Evolutionary conservation across 805 yeast species (phyloP), one percentile per base, ranked within the genome.

Genomic region (Cyberlindnera euphorbiae): DNA sequence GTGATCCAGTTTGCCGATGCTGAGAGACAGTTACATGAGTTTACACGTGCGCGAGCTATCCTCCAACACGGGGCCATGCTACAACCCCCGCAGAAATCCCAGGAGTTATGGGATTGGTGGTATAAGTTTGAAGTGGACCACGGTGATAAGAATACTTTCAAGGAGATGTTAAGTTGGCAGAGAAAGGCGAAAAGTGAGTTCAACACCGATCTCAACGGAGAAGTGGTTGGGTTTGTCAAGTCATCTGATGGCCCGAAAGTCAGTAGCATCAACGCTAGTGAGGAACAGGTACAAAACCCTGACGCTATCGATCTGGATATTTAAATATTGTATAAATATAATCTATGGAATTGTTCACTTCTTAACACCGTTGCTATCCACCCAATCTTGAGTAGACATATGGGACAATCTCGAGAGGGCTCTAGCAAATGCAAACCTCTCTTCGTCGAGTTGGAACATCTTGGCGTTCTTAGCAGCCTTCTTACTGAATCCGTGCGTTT

Each of bases 301-400:
- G 83, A 79, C 47, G 77, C 72, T 28, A 77, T 81, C 28, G 82
- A 76, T 16, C 48, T 81, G 29, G 82, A 76, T 17, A 46, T 71
- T 18, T 59, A 17, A 21, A 24, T 33, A 19, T 26, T 11, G 23
- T 23, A 8, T 16, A 15, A 5, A 18, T n/a, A n/a, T n/a, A n/a
- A n/a, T n/a, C n/a, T n/a, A n/a, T n/a, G n/a, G n/a, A n/a, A n/a
- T n/a, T 10, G 9, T 26, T 18, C 18, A 29, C 23, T 35, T 33
- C 26, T 41, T 41, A 3, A 33, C n/a, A 14, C 39, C 44, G 29
- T 48, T 51, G 23, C 44, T 54, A 38, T 81, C 87, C 6, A 86
- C 79, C 98, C 98, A 90, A 35, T 83, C 95, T 17, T 79, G 80
- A 5, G 95, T 82, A 47, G 95, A 81, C 97, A 90, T 90, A 49